phyloP scores from a whole-genome alignment of 1,284 basidiomycete genomes.

The Ceratobasidium sp. region DNA sequence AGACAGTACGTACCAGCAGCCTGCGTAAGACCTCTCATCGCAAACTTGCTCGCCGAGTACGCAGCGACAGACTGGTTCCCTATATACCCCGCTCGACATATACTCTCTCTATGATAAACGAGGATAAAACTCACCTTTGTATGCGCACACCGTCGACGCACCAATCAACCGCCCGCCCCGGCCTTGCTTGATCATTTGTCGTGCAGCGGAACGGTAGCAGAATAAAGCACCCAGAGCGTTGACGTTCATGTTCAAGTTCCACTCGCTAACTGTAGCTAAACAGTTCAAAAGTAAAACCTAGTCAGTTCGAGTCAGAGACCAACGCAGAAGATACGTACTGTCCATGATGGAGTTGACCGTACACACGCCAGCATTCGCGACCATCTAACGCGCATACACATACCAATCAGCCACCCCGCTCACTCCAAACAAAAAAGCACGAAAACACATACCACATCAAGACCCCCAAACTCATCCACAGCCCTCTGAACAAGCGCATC shows the following conservation, averaged over 20 bases:
- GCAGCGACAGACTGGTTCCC: conserved; percentile 38
- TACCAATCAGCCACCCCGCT: background rate
- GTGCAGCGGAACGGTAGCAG: conserved; percentile 56
- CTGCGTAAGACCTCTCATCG: conserved; percentile 52
- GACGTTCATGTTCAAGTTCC: conserved; percentile 51
- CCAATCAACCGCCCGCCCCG: conserved; percentile 55
- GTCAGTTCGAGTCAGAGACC: background rate
- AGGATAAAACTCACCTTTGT: conserved; percentile 43
- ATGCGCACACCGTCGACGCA: conserved; percentile 50
- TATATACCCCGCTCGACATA: background rate
- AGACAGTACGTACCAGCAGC: conserved; percentile 39
- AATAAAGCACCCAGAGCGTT: conserved; percentile 52
- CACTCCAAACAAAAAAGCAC: too few species aligned
- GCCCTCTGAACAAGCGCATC: conserved; percentile 56
- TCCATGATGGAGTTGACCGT: conserved; percentile 47
- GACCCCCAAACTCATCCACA: conserved; percentile 56
- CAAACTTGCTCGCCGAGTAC: conserved; percentile 51
- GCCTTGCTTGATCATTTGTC: conserved; percentile 57
- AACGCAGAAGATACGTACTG: conserved; percentile 45
- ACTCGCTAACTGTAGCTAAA: conserved; percentile 49
- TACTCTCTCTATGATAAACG: background rate
- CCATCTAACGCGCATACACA: conserved; percentile 49
- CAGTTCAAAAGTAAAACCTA: background rate
- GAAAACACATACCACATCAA: conserved; percentile 57
- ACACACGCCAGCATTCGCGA: conserved; percentile 52